These are phyloP conservation scores for Suillus plorans DNA, from an alignment of 768 basidiomycete genomes.

Conservation along the genomic window DNA sequence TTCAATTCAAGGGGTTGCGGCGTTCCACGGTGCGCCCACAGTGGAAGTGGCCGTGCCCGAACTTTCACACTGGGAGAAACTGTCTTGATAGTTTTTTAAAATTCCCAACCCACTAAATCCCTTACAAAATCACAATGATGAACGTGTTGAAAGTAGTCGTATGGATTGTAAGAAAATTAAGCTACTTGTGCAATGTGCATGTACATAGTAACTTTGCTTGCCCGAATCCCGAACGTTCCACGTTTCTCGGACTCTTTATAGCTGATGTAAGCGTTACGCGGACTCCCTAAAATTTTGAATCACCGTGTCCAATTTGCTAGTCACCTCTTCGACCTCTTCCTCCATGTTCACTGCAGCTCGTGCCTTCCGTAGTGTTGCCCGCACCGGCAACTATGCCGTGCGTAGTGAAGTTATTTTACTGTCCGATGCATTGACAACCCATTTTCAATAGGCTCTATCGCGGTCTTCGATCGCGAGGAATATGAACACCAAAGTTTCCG, in stretches of 20 bases:
- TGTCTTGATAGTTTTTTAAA: too few relatives aligned
- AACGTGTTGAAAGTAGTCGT: neutral
- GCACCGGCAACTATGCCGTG: conserved; percentile 66
- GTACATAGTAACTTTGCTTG: neutral
- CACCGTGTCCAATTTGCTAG: conserved; percentile 31
- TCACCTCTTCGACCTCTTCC: conserved; percentile 41
- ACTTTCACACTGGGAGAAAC: too few relatives aligned
- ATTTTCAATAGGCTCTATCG: conserved; percentile 51
- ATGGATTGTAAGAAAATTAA: neutral
- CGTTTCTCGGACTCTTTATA: neutral
- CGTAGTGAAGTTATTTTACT: conserved; percentile 18
- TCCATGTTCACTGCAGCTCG: conserved; percentile 75
- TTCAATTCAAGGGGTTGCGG: too few relatives aligned
- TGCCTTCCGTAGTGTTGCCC: conserved; percentile 57
- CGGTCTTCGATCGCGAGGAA: conserved; percentile 81
- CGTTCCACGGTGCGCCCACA: too few relatives aligned
- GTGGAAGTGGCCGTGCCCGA: too few relatives aligned
- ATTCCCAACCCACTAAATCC: too few relatives aligned
- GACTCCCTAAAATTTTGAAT: conserved; percentile 44
- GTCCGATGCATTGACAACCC: conserved; percentile 12
- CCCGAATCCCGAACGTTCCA: conserved; percentile 15
- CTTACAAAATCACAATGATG: neutral
- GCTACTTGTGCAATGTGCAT: neutral
- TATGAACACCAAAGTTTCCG: conserved; percentile 95
- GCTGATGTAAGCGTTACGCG: conserved; percentile 21